Evolutionary conservation across 768 basidiomycete genomes (phyloP), one percentile per base, ranked within the genome.

Genomic region (Trametes sanguinea): DNA sequence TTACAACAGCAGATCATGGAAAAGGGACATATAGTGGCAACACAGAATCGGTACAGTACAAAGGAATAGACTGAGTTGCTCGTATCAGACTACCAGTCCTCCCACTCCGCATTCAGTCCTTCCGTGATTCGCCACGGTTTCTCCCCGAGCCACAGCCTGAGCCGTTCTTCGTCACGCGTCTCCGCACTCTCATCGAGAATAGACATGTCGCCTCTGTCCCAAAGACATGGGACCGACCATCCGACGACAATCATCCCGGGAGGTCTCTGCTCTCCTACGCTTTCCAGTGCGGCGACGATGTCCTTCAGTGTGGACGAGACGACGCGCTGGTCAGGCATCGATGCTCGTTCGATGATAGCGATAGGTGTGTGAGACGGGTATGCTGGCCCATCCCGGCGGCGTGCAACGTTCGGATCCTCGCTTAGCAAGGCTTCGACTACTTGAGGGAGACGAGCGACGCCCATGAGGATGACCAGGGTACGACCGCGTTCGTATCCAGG

Each of bases 191-290:
- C 83, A 62, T 91, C 89, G 51, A 97, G 76, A 2, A 95, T 83
- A 9, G 77, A 78, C 27, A 89, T 80, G 66, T 94, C 86, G 0
- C 94, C 93, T 56, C 75, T 69, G 0, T 84, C 87, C 73, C 90
- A 87, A 47, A 98, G 75, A 42, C 90, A 87, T 64, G 94, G 72
- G 9, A 90, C 89, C 2, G 88, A 82, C 95, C 95, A 99, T 2
- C 97, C 97, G 67, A 99, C 81, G 33, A 98, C 81, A 72, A 98
- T 90, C 91, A 99, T 95, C 8, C 95, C 97, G 0, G 97, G 97
- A 16, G 95, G 94, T 39, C 95, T 77, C 73, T 98, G 95, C 67
- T 93, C 90, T 7, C 90, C 94, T 2, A 82, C 76, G 62, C 82
- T 84, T 58, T 88, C 87, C 72, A 98, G 72, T 1, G 90, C 94